Base-by-base conservation (phyloP, 768 basidiomycete genomes). In the Baorangia bicolor region DNA sequence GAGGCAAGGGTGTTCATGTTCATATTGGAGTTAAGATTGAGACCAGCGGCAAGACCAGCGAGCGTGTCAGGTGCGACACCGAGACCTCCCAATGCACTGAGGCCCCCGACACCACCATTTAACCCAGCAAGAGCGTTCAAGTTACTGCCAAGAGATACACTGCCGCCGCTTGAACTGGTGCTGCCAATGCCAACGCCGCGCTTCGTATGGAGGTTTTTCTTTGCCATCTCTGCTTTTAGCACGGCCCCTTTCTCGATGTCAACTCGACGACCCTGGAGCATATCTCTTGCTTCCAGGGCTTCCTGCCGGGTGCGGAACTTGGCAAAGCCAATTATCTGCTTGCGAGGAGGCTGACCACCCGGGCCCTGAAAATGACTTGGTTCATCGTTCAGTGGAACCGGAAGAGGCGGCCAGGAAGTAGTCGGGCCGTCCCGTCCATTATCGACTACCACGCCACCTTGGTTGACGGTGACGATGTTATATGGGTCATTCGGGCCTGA, bases 141-240 rank as follows among this genome's bases (percentile, higher is more conserved):
- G 51, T 65, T 66, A 58, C 38, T 60, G 38, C 70, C 68, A 45
- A 65, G 57, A 56, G 69, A 62, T 45, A 69, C 51, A 53, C 64
- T 56, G 42, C 72, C 72, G 53, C 68, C 59, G 34, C 63, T 65
- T 13, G 69, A 59, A 23, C 53, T 57, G 10, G 61, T 63, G 34
- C 76, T 75, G 20, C 84, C 77, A 6, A 84, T 84, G n/a, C 91
- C 91, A 23, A 93, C 86, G 3, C 90, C 90, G 37, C 92, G 79
- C 76, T 96, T 97, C 20, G 94, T 96, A 67, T 99, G 96, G 37
- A 99, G 73, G 67, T 99, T 98, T 82, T 99, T 99, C 84, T 98
- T 98, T 20, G 97, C 97, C 95, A 99, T 98, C 75, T 98, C 97
- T 21, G 96, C 97, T 72, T 98, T 98, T 37, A 99, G 72, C 3